Evolutionary conservation across 2,329 filamentous ascomycete genomes (phyloP).

Genomic region (Pseudodiploospora longispora): DNA sequence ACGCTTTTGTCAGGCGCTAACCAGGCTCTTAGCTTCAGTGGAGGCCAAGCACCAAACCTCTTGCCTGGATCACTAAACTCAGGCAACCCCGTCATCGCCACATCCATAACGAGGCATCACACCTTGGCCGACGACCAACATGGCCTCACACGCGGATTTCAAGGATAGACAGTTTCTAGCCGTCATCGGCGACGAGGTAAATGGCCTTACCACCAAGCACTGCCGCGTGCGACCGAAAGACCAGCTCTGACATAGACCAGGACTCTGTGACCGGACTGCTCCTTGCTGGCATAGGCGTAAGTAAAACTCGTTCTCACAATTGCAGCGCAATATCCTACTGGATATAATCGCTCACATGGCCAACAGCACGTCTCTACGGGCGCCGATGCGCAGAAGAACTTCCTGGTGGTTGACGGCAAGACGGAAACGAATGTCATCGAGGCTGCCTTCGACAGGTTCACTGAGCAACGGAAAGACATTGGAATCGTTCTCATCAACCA

Average conservation of each 20-base stretch:
- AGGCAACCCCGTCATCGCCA: neutral
- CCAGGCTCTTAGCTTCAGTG: too few species aligned
- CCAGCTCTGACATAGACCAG: conserved; percentile 40
- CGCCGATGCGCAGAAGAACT: conserved; percentile 91
- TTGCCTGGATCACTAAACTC: too few species aligned
- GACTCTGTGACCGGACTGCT: conserved; percentile 93
- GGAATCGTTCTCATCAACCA: conserved; percentile 96
- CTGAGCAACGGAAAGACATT: conserved; percentile 86
- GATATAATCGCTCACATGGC: conserved; percentile 1
- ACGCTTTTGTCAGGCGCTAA: too few species aligned
- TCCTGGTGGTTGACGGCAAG: conserved; percentile 90
- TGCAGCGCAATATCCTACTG: neutral
- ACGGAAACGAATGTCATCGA: conserved; percentile 86
- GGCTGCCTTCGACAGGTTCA: conserved; percentile 82
- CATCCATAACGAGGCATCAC: neutral
- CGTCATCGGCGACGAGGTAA: conserved; percentile 93
- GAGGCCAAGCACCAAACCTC: too few species aligned
- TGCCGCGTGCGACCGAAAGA: neutral
- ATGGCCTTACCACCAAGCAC: conserved; percentile 6
- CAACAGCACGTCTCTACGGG: conserved; percentile 79
- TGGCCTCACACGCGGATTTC: conserved; percentile 50
- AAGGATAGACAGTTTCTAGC: conserved; percentile 93
- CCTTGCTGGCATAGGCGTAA: conserved; percentile 87
- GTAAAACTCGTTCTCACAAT: conserved; percentile 15
- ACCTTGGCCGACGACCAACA: conserved; percentile 17